Evolutionary conservation across 331 rosid genomes (phyloP).

Genomic region (Arachis monticola): DNA sequence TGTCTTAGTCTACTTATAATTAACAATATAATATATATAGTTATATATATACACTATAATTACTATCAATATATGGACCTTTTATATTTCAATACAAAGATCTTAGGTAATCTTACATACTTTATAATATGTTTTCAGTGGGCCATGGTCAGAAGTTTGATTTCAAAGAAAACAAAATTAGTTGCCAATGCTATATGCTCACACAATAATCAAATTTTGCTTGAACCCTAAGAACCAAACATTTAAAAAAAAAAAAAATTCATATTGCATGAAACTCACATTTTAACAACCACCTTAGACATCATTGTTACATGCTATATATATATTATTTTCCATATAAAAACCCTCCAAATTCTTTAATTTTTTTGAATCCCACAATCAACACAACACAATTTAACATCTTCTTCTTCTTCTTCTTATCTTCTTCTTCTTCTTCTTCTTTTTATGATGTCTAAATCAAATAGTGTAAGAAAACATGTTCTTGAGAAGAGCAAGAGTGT

Average conservation of each 20-base stretch:
- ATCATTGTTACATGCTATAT: not conserved
- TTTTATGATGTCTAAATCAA: conserved; percentile 63
- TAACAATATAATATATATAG: too few species aligned
- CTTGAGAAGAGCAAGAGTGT: conserved; percentile 62
- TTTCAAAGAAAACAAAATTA: conserved; percentile 22
- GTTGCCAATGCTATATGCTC: conserved; percentile 20
- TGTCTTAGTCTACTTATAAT: conserved; percentile 29
- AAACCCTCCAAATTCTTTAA: not conserved
- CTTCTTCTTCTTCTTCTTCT: conserved; percentile 10
- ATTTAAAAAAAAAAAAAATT: not conserved
- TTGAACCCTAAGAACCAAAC: conserved; percentile 64
- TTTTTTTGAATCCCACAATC: conserved; percentile 46
- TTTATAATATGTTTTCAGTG: conserved; percentile 4
- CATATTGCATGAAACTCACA: conserved; percentile 64
- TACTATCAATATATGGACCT: too few species aligned
- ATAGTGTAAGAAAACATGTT: conserved; percentile 55
- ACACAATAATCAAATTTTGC: conserved; percentile 55
- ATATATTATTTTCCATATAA: conserved; percentile 31
- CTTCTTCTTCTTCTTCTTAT: not conserved
- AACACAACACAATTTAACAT: conserved; percentile 32
- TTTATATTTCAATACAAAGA: too few species aligned
- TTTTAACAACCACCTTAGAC: conserved; percentile 69
- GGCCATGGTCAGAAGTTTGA: conserved; percentile 27
- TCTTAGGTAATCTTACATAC: not conserved
- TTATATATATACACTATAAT: too few species aligned